A percentile compares a stretch with the other conserved stretches of the same genome.
Evolutionary conservation across 1,139 yeast species (phyloP).

Genomic region (Candida smagusa): DNA sequence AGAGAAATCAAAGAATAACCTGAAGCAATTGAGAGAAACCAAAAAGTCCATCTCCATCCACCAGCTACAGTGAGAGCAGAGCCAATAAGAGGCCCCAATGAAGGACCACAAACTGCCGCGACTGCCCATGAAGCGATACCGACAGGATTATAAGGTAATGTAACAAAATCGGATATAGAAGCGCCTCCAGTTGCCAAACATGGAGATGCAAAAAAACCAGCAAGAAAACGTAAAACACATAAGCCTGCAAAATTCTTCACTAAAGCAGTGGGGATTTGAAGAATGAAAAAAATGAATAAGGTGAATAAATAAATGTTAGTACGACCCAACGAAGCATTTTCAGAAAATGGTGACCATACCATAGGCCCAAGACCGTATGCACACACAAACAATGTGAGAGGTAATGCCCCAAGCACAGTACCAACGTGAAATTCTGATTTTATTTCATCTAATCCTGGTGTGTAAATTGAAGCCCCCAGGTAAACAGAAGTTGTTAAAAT

Average conservation of each 20-base stretch:
- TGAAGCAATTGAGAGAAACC: conserved; percentile 32
- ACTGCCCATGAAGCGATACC: conserved; percentile 34
- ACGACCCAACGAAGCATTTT: conserved; percentile 50
- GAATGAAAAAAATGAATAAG: conserved; percentile 26
- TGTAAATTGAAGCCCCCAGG: conserved; percentile 58
- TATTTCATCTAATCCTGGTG: conserved; percentile 47
- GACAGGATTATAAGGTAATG: conserved; percentile 26
- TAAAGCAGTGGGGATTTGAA: conserved; percentile 32
- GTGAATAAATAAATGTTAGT: conserved; percentile 33
- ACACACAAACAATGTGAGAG: conserved; percentile 35
- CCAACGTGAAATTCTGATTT: conserved; percentile 25
- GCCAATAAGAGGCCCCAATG: conserved; percentile 36
- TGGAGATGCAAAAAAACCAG: conserved; percentile 36
- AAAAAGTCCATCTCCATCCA: conserved; percentile 38
- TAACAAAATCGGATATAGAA: conserved; percentile 26
- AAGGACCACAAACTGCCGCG: conserved; percentile 35
- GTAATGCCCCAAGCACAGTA: conserved; percentile 25
- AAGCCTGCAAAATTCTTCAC: conserved; percentile 27
- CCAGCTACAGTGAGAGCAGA: conserved; percentile 25
- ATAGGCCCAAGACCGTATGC: conserved; percentile 41
- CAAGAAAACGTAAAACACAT: conserved; percentile 28
- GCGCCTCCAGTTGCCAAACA: conserved; percentile 39
- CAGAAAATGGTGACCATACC: conserved; percentile 36
- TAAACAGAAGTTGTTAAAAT: conserved; percentile 52
- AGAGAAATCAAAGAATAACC: conserved; percentile 37